Base-by-base conservation (phyloP, 768 basidiomycete species). In the Amanita pseudoporphyria region DNA sequence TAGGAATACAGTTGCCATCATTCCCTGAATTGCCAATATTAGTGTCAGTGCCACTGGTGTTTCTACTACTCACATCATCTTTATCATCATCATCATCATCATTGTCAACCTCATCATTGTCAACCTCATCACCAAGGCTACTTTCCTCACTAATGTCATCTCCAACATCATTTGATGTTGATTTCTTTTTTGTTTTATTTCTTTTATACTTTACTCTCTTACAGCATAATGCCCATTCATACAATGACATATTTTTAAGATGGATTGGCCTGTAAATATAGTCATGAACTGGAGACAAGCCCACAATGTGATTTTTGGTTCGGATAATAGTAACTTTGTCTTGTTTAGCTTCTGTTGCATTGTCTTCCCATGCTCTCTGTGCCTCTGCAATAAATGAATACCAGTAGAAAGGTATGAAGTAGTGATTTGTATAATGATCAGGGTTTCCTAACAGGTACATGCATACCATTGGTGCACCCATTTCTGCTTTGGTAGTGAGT, bases 391-490 rank as follows among this genome's bases (percentile, higher is more conserved):
- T 59, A 61, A 52, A 71, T 7, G 41, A 41, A 37, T 54, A 45
- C 70, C 68, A 73, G 45, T 54, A 66, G 24, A 69, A 62, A 5
- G 56, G 32, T 1, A 58, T 52, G 56, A 9, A 69, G 48, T 1
- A 70, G 43, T 41, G 70, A 70, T 52, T 67, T 53, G 9, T 53
- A 61, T 0, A 62, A 63, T 61, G 71, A n/a, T n/a, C n/a, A n/a
- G n/a, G n/a, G n/a, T n/a, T n/a, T n/a, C n/a, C n/a, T n/a, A n/a
- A n/a, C n/a, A n/a, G n/a, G n/a, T n/a, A n/a, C n/a, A n/a, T n/a
- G n/a, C n/a, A n/a, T n/a, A n/a, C n/a, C n/a, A n/a, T 65, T 0
- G 70, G 70, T 14, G 59, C 60, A 0, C 70, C 70, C 12, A 71
- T 61, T 52, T 71, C 68, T 14, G 58, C 19, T 51, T 67, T 69